Evolutionary conservation across 352 stramenopile species (phyloP).

Genomic region (Phytophthora ramorum): DNA sequence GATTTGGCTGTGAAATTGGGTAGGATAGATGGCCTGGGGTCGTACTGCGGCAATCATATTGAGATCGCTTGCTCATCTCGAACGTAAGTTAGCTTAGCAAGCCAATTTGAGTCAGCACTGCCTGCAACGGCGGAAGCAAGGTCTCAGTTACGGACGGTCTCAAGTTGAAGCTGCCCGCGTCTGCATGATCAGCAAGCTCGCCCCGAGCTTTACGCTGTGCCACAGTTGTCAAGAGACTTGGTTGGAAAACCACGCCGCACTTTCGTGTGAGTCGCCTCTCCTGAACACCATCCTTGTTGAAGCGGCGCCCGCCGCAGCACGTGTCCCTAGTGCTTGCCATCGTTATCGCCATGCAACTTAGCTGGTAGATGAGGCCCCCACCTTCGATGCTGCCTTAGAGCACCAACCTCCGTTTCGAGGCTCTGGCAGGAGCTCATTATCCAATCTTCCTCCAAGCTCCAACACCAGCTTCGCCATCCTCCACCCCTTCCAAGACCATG

Average conservation of each 20-base stretch:
- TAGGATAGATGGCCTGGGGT: not conserved
- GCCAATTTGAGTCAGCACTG: not conserved
- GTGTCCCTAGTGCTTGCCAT: not conserved
- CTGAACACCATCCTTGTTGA: constrained; percentile 19
- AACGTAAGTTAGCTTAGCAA: not conserved
- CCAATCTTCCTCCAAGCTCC: constrained; percentile 42
- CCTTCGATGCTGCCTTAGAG: not conserved
- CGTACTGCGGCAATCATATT: not conserved
- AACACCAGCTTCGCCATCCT: constrained; percentile 29
- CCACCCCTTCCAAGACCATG: constrained; percentile 35
- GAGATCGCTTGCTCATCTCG: not conserved
- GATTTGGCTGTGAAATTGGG: not conserved
- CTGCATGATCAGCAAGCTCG: constrained; percentile 10
- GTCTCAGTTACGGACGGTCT: constrained; percentile 8
- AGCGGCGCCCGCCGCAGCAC: constrained; percentile 10
- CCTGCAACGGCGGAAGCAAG: constrained; percentile 6
- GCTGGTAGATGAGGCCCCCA: constrained; percentile 17
- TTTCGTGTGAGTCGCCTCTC: constrained; percentile 1
- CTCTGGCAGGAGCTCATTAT: constrained; percentile 37
- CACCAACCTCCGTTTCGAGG: not conserved
- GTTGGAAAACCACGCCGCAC: not conserved
- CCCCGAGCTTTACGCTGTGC: constrained; percentile 23
- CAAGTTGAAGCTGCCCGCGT: constrained; percentile 16
- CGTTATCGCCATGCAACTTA: constrained; percentile 3
- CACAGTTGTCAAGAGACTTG: constrained; percentile 18